Base-by-base conservation (phyloP, 768 basidiomycete species). In the Heimioporus sp. region DNA sequence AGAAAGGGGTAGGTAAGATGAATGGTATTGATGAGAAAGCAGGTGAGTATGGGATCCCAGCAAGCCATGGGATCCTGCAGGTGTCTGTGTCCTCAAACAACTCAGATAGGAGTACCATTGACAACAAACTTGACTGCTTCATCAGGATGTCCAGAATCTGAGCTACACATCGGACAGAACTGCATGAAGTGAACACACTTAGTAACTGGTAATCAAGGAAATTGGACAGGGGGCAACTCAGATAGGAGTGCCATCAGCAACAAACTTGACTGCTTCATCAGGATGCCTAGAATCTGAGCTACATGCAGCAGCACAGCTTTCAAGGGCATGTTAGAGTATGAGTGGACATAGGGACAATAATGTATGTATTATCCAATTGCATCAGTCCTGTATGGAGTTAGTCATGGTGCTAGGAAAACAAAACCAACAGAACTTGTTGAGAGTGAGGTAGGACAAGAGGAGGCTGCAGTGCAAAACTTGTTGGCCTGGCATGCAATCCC, bases 391-490 rank as follows among this genome's bases (percentile, higher is more conserved):
- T 19, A 43, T 17, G 41, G 16, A 41, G 45, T 35, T 43, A 43
- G 35, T 34, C 20, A 16, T 16, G n/a, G n/a, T n/a, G n/a, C n/a
- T n/a, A n/a, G n/a, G n/a, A n/a, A n/a, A n/a, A n/a, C n/a, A n/a
- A n/a, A n/a, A n/a, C n/a, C n/a, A n/a, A n/a, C n/a, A n/a, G n/a
- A n/a, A n/a, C n/a, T n/a, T n/a, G 65, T 98, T 98, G 43, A 98
- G 74, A n/a, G 97, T 83, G 65, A 88, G 90, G 64, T 86, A 87
- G 5, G 94, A 97, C 2, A 89, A 77, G 7, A 98, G 81, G 12
- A 98, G 79, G 93, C 96, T 96, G 69, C 91, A 92, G 58, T 95
- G 89, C 31, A 93, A 66, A 97, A 97, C 69, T 98, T 95, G 65
- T 97, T 98, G 19, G 90, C 95, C 68, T 96, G 94, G 57, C 89